Evolutionary conservation across 257 asterid species (phyloP).

Genomic region (Forsythia suspensa): DNA sequence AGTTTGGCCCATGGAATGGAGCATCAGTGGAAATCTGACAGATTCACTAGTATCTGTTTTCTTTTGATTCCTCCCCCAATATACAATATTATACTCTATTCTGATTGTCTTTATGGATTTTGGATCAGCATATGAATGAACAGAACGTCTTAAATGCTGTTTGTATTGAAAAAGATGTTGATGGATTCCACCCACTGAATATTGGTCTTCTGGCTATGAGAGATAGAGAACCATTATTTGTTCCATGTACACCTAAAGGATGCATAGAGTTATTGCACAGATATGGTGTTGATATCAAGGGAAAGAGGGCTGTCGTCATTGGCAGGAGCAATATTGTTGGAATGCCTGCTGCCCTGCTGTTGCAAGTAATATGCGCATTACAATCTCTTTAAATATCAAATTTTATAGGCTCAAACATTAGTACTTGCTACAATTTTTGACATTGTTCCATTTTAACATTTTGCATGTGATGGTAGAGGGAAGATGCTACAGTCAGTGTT

Average conservation of each 20-base stretch:
- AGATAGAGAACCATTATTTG: constrained; percentile 84
- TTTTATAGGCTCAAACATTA: too few species aligned
- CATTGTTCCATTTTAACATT: not conserved
- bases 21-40: too few species aligned
- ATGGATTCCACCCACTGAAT: constrained; percentile 89
- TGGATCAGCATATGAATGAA: constrained; percentile 82
- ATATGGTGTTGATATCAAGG: constrained; percentile 70
- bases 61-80: not conserved
- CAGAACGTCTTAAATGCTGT: constrained; percentile 76
- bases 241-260: constrained; percentile 95
- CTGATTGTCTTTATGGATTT: constrained; percentile 12
- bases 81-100: constrained; percentile 1
- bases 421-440: not conserved
- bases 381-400: not conserved
- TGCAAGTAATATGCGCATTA: constrained; percentile 57
- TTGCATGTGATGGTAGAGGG: constrained; percentile 46
- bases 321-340: constrained; percentile 98
- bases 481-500: constrained; percentile 85
- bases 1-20: not conserved
- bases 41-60: not conserved
- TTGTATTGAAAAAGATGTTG: constrained; percentile 92
- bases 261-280: constrained; percentile 88
- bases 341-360: constrained; percentile 80
- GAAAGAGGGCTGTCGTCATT: constrained; percentile 81
- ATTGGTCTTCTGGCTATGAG: constrained; percentile 93